Evolutionary conservation across 2,329 filamentous ascomycete genomes (phyloP), one percentile per base, ranked within the genome.

Genomic region (Fusarium redolens): DNA sequence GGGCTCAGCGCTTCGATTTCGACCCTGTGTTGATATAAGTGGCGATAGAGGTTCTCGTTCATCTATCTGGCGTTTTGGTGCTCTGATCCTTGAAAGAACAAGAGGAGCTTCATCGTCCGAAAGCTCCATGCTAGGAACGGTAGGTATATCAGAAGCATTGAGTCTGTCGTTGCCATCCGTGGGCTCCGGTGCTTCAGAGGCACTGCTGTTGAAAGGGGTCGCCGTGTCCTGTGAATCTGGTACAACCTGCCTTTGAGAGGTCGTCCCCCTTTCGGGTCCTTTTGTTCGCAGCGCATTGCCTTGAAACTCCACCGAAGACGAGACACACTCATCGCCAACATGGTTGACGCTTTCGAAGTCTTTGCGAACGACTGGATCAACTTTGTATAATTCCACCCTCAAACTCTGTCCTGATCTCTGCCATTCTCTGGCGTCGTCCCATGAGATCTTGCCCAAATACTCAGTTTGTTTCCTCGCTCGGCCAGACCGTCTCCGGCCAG

Each of bases 51-150:
- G 20, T 17, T 37, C n/a, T 12, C 22, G 13, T 8, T 44, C 35
- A 45, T 30, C 43, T 17, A 6, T 30, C 15, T n/a, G 63, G 60
- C 30, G 37, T n/a, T 48, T 70, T 20, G 48, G 38, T 10, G 15
- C 20, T 14, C 63, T 66, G 20, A 64, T 59, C 33, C 68, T 68
- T 8, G 71, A 64, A 28, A 78, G 57, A 17, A 76, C 44, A n/a
- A 81, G 61, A 1, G 81, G 81, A 18, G 78, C 75, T 60, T 83
- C 82, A 22, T 83, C 82, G 52, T 83, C 81, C 9, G 82, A 83
- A 11, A 83, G 76, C 9, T 73, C 71, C 56, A 75, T 77, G 4
- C 72, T 62, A n/a, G 74, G 56, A 22, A 65, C 51, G 5, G 38
- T 25, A 44, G 61, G 40, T 14, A 40, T 18, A 38, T 14, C 22